Base-by-base conservation (phyloP, 2,329 filamentous ascomycete genomes). In the Xylaria arbuscula region DNA sequence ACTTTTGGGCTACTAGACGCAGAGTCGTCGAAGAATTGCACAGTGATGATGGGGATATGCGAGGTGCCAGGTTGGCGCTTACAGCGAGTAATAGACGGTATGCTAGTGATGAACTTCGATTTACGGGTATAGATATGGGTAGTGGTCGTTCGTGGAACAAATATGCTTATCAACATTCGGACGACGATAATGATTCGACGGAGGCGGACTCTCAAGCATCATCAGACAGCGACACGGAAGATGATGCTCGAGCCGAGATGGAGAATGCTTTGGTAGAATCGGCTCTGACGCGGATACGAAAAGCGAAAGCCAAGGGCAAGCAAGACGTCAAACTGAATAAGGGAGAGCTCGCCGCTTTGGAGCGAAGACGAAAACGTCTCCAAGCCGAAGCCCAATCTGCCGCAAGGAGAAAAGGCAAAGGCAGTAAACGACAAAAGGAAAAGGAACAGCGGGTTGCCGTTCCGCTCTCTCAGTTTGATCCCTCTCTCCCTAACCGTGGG, bases 341-440 rank as follows among this genome's bases (percentile, higher is more conserved):
- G 75, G 89, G 92, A 62, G 94, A 98, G 79, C 84, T 97, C 74
- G 91, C 90, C 70, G 94, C 93, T 55, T 85, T 97, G 73, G 91
- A 95, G 77, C 88, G 89, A 70, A 85, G 87, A 75, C 83, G 87
- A 70, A 88, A 89, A 78, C 88, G 90, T 66, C 82, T 89, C 74
- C 83, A 86, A 72, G 83, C 83, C 40, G 81, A 82, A 62, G 82
- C 84, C 61, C 80, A 82, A 47, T 81, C 83, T 61, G 57, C 59
- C 32, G 78, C 81, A 48, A 77, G 77, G 68, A 86, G 76, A 84
- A 79, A 77, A 53, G 76, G 77, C 32, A 76, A 76, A 60, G 78
- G 80, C 24, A 75, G 78, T 72, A 83, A 77, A 74, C 80, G 79
- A 73, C 78, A 78, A 53, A 83, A 78, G 69, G 78, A 79, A 62